Conservation (phyloP, 2,329 filamentous ascomycete species). For the Apiospora pterosperma region DNA sequence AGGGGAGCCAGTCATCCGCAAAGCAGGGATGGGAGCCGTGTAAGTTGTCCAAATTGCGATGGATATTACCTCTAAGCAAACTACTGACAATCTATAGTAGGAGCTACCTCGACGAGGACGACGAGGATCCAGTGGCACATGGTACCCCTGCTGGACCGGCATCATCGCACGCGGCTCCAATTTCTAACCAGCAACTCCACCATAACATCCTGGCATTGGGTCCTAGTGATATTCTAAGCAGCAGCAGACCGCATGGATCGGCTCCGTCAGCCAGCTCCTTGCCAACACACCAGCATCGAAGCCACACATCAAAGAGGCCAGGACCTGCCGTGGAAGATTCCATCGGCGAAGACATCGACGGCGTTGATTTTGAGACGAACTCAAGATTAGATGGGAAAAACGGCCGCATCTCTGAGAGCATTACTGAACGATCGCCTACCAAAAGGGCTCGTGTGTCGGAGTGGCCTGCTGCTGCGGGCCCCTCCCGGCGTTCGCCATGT, state of each 20-base stretch:
- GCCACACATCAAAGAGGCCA: background rate
- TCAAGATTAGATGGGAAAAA: background rate
- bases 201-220: conserved; percentile 3
- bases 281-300: background rate
- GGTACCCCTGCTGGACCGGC: background rate
- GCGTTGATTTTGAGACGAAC: background rate
- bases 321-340: background rate
- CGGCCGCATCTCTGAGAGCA: background rate
- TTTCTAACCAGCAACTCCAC: conserved; percentile 12
- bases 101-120: conserved; percentile 19
- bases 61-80: background rate
- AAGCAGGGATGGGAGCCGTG: background rate
- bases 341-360: background rate
- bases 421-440: background rate
- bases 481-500: background rate
- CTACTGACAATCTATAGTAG: conserved; percentile 20
- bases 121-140: background rate
- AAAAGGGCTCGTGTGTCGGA: background rate
- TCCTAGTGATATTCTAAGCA: background rate
- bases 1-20: background rate
- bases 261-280: background rate
- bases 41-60: background rate
- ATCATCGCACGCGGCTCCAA: background rate
- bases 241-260: conserved; percentile 9
- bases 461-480: background rate